Percentiles rank a stretch among this genome's conserved stretches.
Conservation (phyloP, 345 rosid species). For the Populus simonii region DNA sequence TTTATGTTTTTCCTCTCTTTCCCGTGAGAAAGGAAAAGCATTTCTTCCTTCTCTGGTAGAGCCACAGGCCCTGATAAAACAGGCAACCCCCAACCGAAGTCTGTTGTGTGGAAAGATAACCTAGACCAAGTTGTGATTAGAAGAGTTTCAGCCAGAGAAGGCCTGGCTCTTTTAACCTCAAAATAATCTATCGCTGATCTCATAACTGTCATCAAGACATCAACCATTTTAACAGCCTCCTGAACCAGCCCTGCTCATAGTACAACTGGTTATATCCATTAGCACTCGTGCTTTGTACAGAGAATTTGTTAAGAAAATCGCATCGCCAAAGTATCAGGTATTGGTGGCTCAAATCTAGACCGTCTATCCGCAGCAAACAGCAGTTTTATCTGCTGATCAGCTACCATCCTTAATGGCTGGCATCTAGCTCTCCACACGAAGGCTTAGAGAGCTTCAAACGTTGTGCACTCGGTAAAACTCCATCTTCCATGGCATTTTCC, state of each 20-base stretch:
- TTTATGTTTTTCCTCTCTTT: constrained; percentile 57
- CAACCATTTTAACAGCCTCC: constrained; percentile 58
- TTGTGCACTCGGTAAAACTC: constrained; percentile 49
- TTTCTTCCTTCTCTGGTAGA: constrained; percentile 85
- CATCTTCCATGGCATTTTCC: constrained; percentile 41
- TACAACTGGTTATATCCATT: constrained; percentile 46
- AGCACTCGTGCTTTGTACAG: constrained; percentile 66
- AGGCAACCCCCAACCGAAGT: constrained; percentile 91
- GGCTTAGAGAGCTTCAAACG: constrained; percentile 71
- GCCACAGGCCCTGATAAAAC: constrained; percentile 72
- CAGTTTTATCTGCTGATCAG: constrained; percentile 71
- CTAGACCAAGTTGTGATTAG: constrained; percentile 83
- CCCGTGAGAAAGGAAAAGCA: constrained; percentile 67
- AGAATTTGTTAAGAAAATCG: constrained; percentile 62
- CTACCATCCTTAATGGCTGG: constrained; percentile 51
- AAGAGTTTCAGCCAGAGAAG: constrained; percentile 69
- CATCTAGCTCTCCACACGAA: constrained; percentile 80
- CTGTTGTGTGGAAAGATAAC: constrained; percentile 69
- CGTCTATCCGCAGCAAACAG: constrained; percentile 88
- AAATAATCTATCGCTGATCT: constrained; percentile 88
- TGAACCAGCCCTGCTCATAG: constrained; percentile 47
- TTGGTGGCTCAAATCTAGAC: constrained; percentile 55
- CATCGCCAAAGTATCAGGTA: constrained; percentile 74
- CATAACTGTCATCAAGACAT: constrained; percentile 48
- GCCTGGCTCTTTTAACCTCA: constrained; percentile 77